Evolutionary conservation across 148 eudicot genomes (phyloP).

Genomic region (Chenopodium quinoa): DNA sequence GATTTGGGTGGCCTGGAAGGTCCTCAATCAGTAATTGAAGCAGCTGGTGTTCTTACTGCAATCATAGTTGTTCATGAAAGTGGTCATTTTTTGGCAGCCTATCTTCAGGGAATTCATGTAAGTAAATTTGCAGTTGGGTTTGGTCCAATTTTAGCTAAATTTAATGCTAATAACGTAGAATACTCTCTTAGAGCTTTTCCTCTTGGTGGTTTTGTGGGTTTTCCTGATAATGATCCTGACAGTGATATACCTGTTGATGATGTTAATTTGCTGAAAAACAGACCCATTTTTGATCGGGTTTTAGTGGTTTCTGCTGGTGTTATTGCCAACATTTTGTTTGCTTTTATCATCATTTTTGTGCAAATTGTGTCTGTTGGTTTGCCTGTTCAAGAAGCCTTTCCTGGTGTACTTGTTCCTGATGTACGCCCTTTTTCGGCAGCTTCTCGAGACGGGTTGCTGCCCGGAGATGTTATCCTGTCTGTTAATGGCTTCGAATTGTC

Average conservation of each 20-base stretch:
- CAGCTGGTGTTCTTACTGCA: conserved; percentile 74
- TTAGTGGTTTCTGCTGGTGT: conserved; percentile 96
- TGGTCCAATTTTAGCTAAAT: conserved; percentile 92
- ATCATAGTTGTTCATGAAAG: conserved; percentile 92
- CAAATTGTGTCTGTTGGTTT: conserved; percentile 85
- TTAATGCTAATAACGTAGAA: conserved; percentile 91
- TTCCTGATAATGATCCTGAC: conserved; percentile 99
- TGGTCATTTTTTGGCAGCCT: conserved; percentile 95
- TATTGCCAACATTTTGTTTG: conserved; percentile 82
- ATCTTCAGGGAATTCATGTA: conserved; percentile 89
- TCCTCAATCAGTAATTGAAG: conserved; percentile 77
- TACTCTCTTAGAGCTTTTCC: conserved; percentile 93
- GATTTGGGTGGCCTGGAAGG: conserved; percentile 66
- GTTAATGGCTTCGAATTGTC: conserved; percentile 56
- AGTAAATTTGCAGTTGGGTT: conserved; percentile 99
- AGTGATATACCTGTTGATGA: conserved; percentile 92
- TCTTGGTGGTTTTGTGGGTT: conserved; percentile 96
- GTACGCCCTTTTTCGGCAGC: conserved; percentile 83
- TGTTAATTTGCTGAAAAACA: conserved; percentile 74
- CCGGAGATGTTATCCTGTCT: conserved; percentile 79
- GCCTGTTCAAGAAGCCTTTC: conserved; percentile 90
- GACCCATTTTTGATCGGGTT: conserved; percentile 77
- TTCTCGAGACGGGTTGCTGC: conserved; percentile 73
- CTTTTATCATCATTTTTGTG: conserved; percentile 65
- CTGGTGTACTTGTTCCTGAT: conserved; percentile 92